Evolutionary conservation across 441 rosid genomes (phyloP), one percentile per base, ranked within the genome.

Genomic region (Pelargonium australe): DNA sequence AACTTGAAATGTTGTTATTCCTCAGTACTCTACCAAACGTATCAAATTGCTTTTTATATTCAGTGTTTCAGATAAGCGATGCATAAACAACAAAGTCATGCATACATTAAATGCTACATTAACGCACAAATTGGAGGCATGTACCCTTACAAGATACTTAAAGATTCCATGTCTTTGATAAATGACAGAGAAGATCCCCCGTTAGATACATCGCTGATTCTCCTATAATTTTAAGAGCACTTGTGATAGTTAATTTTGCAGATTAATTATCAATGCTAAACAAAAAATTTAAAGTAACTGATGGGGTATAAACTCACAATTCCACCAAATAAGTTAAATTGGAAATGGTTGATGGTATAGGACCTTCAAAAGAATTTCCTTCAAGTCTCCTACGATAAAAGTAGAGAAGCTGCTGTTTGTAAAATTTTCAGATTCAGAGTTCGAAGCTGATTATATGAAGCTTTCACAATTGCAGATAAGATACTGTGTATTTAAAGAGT

Each of bases 301-400:
- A 61, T 5, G 65, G 31, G 31, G 31, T 28, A 28, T 64, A 25
- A 64, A 82, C 95, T 83, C 73, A 91, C 95, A 91, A 68, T 63
- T 87, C 88, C 19, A 75, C 78, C 72, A 91, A 14, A 7, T 85
- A 78, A 69, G 72, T 70, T 66, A 91, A 77, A 65, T 79, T 89
- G 3, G 84, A 75, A 65, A 91, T 83, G 28, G 85, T 55, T 2
- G 86, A 79, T 55, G 97, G 95, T 67, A 91, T 73, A 31, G 95
- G 77, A 64, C 96, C 91, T 67, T 74, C 80, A 23, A 87, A 85
- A 75, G 83, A 78, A 75, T 85, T 91, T 37, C 97, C 97, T 73
- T 85, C 76, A 72, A 89, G 69, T 76, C 84, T 69, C 86, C 97
- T 91, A 78, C 76, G 31, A 28, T 28, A 80, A 72, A 12, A 53